Percentiles rank a stretch among this genome's conserved stretches.
phyloP scores from a whole-genome alignment of 768 basidiomycete species.

The Psilocybe cubensis region DNA sequence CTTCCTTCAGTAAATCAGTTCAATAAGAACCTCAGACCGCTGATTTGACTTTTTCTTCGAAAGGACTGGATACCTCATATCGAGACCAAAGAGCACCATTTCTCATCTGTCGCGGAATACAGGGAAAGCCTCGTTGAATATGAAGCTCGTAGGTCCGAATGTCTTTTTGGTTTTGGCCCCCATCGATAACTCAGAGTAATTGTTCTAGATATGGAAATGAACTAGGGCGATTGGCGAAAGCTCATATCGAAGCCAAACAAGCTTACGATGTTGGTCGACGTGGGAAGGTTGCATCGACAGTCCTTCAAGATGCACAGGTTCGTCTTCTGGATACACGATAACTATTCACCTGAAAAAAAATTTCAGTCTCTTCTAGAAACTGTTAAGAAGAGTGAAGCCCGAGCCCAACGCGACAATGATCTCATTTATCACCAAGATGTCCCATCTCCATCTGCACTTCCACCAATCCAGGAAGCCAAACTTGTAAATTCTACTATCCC shows the following conservation, averaged over 20 bases:
- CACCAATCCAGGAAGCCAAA: conserved; percentile 62
- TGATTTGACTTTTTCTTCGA: not conserved
- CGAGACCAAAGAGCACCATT: conserved; percentile 83
- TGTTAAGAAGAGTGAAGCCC: conserved; percentile 64
- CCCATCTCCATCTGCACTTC: conserved; percentile 71
- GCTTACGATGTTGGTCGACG: conserved; percentile 71
- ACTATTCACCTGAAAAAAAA: conserved; percentile 9
- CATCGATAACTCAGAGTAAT: conserved; percentile 14
- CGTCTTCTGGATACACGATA: conserved; percentile 8
- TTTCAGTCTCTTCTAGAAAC: conserved; percentile 75
- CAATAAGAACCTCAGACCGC: not conserved
- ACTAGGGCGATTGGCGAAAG: conserved; percentile 75
- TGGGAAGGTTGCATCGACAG: conserved; percentile 60
- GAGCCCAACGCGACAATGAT: conserved; percentile 91
- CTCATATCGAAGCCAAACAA: conserved; percentile 67
- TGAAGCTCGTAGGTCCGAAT: conserved; percentile 66
- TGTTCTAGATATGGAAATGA: conserved; percentile 81
- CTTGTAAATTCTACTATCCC: conserved; percentile 68
- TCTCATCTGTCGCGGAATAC: conserved; percentile 87
- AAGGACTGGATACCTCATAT: conserved; percentile 85
- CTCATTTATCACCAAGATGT: conserved; percentile 92
- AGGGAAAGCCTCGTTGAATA: conserved; percentile 89
- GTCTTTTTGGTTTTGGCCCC: not conserved
- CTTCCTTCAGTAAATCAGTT: conserved; percentile 56
- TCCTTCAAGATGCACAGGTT: conserved; percentile 83